phyloP scores from a whole-genome alignment of 495 filamentous ascomycete species.

The Parachaetomium inaequale region DNA sequence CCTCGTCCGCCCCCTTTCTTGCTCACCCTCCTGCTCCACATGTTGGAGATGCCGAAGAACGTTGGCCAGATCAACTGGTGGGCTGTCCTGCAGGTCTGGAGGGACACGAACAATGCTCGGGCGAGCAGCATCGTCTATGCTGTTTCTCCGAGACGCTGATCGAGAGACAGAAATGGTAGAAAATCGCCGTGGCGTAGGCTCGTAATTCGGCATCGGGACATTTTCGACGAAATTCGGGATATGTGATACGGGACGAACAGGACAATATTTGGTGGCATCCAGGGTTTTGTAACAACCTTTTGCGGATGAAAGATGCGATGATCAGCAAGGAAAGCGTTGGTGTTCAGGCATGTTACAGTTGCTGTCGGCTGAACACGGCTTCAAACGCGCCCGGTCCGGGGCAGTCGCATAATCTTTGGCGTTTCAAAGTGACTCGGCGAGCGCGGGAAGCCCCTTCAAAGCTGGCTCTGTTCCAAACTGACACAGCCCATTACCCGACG shows the following conservation, averaged over 20 bases:
- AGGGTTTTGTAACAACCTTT: not conserved
- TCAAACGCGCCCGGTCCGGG: no score
- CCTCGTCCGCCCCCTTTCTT: slow-evolving; percentile 18
- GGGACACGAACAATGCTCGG: not conserved
- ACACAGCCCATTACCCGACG: not conserved
- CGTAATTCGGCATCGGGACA: slow-evolving; percentile 26
- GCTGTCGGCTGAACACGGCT: not conserved
- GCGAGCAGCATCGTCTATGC: slow-evolving; percentile 17
- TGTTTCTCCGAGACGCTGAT: slow-evolving; percentile 23
- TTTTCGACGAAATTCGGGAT: not conserved
- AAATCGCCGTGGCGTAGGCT: slow-evolving; percentile 26
- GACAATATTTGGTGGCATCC: no score
- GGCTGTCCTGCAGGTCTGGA: not conserved
- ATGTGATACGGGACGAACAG: not conserved
- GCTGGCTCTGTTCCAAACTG: not conserved
- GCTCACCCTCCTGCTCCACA: not conserved
- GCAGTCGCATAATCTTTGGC: not conserved
- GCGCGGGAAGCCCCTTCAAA: not conserved
- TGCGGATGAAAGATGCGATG: not conserved
- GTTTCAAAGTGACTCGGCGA: not conserved
- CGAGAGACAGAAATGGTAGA: slow-evolving; percentile 22
- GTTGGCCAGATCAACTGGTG: slow-evolving; percentile 14
- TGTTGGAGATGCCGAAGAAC: slow-evolving; percentile 19
- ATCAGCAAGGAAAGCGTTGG: not conserved
- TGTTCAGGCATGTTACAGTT: not conserved